Conservation (phyloP, 306 rosid genomes). For the Dalbergia cultrata region DNA sequence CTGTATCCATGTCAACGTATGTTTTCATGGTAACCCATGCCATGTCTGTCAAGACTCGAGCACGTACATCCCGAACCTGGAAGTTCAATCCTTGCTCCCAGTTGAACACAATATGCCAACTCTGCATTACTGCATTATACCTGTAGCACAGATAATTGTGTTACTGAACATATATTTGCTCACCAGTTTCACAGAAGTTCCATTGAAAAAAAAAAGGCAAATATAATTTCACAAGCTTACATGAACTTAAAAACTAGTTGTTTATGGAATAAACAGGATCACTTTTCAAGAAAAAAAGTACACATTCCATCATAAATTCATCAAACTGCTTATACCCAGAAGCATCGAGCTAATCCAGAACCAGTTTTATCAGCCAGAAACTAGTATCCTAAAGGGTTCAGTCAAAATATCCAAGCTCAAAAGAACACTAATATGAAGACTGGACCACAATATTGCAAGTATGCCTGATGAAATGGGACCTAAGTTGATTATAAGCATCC, state of each 20-base stretch:
- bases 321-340: slow-evolving; percentile 17
- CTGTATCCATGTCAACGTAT: slow-evolving; percentile 73
- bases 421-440: slow-evolving; percentile 19
- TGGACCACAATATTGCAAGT: slow-evolving; percentile 13
- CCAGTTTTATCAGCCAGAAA: slow-evolving; percentile 20
- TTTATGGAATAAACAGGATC: slow-evolving; percentile 10
- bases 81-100: slow-evolving; percentile 93
- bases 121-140: slow-evolving; percentile 78
- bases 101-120: slow-evolving; percentile 88
- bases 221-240: slow-evolving; percentile 31
- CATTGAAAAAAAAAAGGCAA: not conserved
- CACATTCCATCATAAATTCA: slow-evolving; percentile 12
- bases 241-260: not conserved
- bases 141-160: slow-evolving; percentile 53
- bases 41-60: slow-evolving; percentile 84
- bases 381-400: slow-evolving; percentile 33
- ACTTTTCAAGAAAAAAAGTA: not conserved
- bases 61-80: slow-evolving; percentile 89
- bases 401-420: slow-evolving; percentile 19
- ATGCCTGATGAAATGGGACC: slow-evolving; percentile 35
- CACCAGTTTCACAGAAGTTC: not conserved
- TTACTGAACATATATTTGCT: slow-evolving; percentile 25
- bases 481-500: slow-evolving; percentile 15
- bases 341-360: slow-evolving; percentile 24
- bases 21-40: slow-evolving; percentile 99